Base-by-base conservation (phyloP, 768 basidiomycete genomes). In the Suillus subluteus region DNA sequence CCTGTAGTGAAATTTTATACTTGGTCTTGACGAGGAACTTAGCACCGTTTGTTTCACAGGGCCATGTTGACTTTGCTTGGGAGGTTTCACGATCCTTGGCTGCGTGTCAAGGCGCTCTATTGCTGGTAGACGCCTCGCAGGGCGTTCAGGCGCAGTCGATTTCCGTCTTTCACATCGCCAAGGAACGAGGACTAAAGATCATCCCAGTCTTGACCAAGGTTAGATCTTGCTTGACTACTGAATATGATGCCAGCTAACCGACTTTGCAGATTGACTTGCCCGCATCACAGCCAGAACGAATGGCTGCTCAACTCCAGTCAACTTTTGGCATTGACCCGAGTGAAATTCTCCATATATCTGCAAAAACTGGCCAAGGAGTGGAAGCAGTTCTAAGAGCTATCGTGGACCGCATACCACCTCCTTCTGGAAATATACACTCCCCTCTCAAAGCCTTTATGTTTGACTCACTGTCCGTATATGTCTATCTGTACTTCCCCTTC, bases 1-100 rank as follows among this genome's bases (percentile, higher is more conserved):
- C 97, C 97, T 56, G 94, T 92, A 71, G 63, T 84, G 74, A 59
- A 26, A 11, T 12, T 41, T 64, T 18, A 23, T 12, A 30, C 11
- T 62, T 61, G 23, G 6, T 32, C 6, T 43, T 61, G 26, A 37
- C 1, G 32, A 16, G 18, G 3, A 30, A 18, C 41, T 15, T 18
- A 16, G 35, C 40, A n/a, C 9, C 1, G 18, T 35, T 16, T 7
- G 30, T 64, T 69, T 38, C 18, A 9, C 69, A 92, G 87, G 96
- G 98, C 2, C 98, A 99, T 79, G 98, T 98, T 44, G 98, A 99
- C 81, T 99, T 99, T 79, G 87, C 94, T 66, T 98, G 95, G 89
- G 97, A 99, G 78, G 95, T 99, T 41, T 91, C 95, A 18, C 87
- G 98, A 58, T 95, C 94, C 35, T 80, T 99, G 48, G 90, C 95